These are phyloP conservation scores for Mycena citricolor DNA, from an alignment of 1,284 basidiomycete genomes.

Conservation along the genomic window DNA sequence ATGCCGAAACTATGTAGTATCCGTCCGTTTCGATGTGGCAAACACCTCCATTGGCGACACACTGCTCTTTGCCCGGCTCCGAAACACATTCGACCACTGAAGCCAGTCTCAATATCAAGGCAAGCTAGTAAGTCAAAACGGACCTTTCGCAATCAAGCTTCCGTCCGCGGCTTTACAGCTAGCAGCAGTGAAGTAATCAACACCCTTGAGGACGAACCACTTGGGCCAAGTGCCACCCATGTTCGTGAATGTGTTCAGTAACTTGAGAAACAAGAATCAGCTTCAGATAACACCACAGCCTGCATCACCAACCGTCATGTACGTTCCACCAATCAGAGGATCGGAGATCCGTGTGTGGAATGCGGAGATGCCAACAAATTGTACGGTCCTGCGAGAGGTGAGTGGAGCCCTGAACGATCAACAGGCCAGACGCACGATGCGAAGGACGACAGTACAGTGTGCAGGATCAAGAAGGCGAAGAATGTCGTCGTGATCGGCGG, in stretches of 20 bases:
- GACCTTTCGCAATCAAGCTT: constrained; percentile 59
- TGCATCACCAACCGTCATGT: constrained; percentile 96
- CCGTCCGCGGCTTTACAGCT: constrained; percentile 71
- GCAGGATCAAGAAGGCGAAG: constrained; percentile 77
- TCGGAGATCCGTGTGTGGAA: constrained; percentile 98
- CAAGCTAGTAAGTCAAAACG: constrained; percentile 1
- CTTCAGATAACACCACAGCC: background rate
- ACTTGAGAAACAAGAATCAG: constrained; percentile 41
- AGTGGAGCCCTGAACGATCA: constrained; percentile 2
- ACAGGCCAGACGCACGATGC: constrained; percentile 59
- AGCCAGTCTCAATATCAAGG: constrained; percentile 16
- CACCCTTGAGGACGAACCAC: constrained; percentile 89
- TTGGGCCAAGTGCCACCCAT: constrained; percentile 98
- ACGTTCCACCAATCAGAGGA: constrained; percentile 95
- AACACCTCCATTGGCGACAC: constrained; percentile 72
- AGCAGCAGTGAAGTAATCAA: constrained; percentile 84
- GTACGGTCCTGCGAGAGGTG: constrained; percentile 73
- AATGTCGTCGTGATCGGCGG: constrained; percentile 76
- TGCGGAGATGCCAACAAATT: constrained; percentile 97
- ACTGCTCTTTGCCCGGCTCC: constrained; percentile 83
- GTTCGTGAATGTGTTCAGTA: constrained; percentile 96
- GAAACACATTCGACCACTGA: constrained; percentile 84
- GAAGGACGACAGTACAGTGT: constrained; percentile 86
- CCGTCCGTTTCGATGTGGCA: constrained; percentile 89
- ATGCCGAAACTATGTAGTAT: constrained; percentile 83